Conservation (phyloP, 2,329 filamentous ascomycete genomes). For the Didymellaceae sp. region DNA sequence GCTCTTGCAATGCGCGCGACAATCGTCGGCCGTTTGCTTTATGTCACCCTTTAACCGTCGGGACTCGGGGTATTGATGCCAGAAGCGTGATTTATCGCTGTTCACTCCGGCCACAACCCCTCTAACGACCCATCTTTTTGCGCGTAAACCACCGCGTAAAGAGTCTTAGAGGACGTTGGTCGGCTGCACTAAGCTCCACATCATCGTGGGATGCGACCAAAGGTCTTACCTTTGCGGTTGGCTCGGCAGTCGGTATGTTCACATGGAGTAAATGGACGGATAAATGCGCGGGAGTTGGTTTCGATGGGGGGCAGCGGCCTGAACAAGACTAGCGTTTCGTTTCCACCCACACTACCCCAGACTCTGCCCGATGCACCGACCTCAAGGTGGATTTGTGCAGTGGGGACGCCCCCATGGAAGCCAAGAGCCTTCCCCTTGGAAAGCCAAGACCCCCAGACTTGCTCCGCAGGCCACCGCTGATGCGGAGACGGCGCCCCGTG, state of each 20-base stretch:
- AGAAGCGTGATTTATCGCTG: conserved; percentile 6
- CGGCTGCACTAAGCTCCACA: conserved; percentile 4
- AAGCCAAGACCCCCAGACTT: conserved; percentile 12
- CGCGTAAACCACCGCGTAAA: conserved; percentile 5
- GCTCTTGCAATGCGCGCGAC: conserved; percentile 4
- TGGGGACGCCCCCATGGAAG: not conserved
- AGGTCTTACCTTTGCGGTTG: conserved; percentile 6
- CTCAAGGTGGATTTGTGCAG: not conserved
- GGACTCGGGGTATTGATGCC: conserved; percentile 12
- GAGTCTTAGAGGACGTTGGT: no score
- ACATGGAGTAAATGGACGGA: conserved; percentile 12
- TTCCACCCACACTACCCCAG: conserved; percentile 10
- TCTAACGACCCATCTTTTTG: conserved; percentile 4
- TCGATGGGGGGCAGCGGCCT: no score
- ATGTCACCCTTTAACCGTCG: conserved; percentile 18
- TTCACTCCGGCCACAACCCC: not conserved
- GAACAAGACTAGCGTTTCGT: conserved; percentile 7
- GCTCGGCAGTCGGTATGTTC: conserved; percentile 1
- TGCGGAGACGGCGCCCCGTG: conserved; percentile 13
- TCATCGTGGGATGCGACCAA: conserved; percentile 2
- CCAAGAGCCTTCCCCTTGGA: no score
- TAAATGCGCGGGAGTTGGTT: conserved; percentile 11
- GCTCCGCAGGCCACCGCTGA: conserved; percentile 9
- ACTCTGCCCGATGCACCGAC: conserved; percentile 6
- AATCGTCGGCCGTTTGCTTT: conserved; percentile 15